Base-by-base conservation (phyloP, 2,329 filamentous ascomycete species). In the Claviceps digitariae region DNA sequence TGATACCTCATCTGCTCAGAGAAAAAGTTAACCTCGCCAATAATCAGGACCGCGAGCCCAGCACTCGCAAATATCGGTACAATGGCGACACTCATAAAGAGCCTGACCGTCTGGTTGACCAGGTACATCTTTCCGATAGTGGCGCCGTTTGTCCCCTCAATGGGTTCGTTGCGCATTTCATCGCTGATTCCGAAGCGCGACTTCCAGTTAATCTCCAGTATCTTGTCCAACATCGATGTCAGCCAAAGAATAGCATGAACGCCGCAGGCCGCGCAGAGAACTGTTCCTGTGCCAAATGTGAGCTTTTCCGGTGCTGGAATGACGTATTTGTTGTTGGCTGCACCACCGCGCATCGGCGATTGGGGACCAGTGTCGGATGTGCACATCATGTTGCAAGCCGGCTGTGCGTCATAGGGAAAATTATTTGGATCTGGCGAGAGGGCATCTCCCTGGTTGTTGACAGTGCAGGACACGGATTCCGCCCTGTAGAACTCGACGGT, bases 21-120 rank as follows among this genome's bases (percentile, higher is more conserved):
- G 58, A 74, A 84, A 57, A 86, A 81, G 58, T 86, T 86, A 34
- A 71, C 70, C 64, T 86, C 83, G 0, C 83, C 83, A 0, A 81
- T 64, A 4, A 82, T 68, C 3, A 86, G 66, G 5, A 85, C 78
- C 1, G 77, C 74, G 1, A 84, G 54, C 0, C 83, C 76, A 1
- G 78, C 78, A 6, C 72, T 77, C 1, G 72, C 74, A 53, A 84
- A 83, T 0, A 86, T 58, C 0, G 79, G 79, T 3, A 82, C 69
- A 53, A 82, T 78, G 1, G 82, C 71, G 36, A 74, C 78, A 15
- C 68, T 74, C 13, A 82, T 67, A 29, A 81, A 78, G 10, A 69
- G 69, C 1, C 72, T 70, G 51, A 84, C 75, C 55, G 73, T 72
- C 7, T 72, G 69, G 47, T 84, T 83, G 40, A 84, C 64, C 3